phyloP scores from a whole-genome alignment of 176 grass and related monocot genomes.

The Carex cristatella region DNA sequence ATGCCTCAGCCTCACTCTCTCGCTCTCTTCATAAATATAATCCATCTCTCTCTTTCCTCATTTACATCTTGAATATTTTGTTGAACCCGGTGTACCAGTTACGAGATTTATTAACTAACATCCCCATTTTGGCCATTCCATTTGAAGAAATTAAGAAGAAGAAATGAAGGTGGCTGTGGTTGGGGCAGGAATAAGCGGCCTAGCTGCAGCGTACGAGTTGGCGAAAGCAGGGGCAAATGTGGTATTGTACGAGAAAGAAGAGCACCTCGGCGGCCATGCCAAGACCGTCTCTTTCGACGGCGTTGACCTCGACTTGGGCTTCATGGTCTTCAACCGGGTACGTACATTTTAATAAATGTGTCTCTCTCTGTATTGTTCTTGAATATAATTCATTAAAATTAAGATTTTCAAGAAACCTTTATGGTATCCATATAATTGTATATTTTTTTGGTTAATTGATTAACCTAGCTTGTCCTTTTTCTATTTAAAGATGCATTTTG shows the following conservation, averaged over 20 bases:
- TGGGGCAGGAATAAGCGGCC: conserved; percentile 68
- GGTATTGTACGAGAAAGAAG: conserved; percentile 77
- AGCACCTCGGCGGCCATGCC: conserved; percentile 62
- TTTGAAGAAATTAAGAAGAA: neutral
- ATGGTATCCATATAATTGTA: neutral
- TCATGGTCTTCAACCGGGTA: conserved; percentile 94
- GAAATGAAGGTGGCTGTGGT: conserved; percentile 68
- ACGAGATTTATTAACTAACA: neutral
- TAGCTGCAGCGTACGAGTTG: conserved; percentile 57
- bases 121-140: neutral
- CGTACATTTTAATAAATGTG: conserved; percentile 26
- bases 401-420: no score
- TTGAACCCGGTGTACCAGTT: neutral
- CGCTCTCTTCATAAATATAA: neutral
- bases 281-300: conserved; percentile 50
- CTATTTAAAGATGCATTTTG: neutral
- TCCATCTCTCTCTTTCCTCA: neutral
- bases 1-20: neutral
- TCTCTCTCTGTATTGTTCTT: no score
- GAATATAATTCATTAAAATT: no score
- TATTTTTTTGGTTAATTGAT: neutral
- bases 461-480: neutral
- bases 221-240: conserved; percentile 31
- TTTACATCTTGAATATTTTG: neutral
- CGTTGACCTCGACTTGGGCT: conserved; percentile 65